Evolutionary conservation across 139 green algal species (phyloP), one percentile per base, ranked within the genome.

Genomic region (Diplosphaera chodatii): DNA sequence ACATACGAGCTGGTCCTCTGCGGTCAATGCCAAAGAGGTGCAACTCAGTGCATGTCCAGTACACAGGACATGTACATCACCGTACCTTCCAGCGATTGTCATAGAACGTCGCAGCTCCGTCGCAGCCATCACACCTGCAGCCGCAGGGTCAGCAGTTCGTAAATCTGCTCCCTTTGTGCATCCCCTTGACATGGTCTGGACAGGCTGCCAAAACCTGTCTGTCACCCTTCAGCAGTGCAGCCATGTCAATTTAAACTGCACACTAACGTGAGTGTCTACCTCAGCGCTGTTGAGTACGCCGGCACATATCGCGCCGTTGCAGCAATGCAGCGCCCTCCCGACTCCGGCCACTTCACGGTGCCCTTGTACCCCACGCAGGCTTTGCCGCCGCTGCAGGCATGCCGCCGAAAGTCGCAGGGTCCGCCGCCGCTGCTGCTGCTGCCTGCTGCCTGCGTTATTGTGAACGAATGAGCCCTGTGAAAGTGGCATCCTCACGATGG

Each of bases 291-390:
- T 21, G 79, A 87, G 74, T 88, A 86, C 10, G 84, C 74, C 4
- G 84, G 84, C 6, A 89, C 73, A 67, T 82, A 93, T 10, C 55
- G 65, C 18, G 80, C 81, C 20, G 82, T 83, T 28, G 80, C 71
- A 37, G 80, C 74, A 13, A 83, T 62, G 74, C 88, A 93, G 21
- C 34, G 48, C 5, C 83, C 87, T 27, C 65, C 74, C 0, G 31
- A 41, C 2, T 16, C 29, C 55, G 37, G 20, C 1, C 69, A 1
- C 20, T 59, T 70, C 30, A 28, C 64, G n/a, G 37, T 30, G 40
- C 28, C 37, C 4, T 62, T 69, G 64, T 70, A 83, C 20, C 71
- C 78, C 25, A 84, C 64, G 40, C 82, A 87, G 0, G 70, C 74
- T 33, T 74, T 56, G 25, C 41, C 40, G 2, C 13, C 70, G 4